Evolutionary conservation across 164 flowering plant species (phyloP), one percentile per base, ranked within the genome.

Genomic region (Stephania cephalantha): DNA sequence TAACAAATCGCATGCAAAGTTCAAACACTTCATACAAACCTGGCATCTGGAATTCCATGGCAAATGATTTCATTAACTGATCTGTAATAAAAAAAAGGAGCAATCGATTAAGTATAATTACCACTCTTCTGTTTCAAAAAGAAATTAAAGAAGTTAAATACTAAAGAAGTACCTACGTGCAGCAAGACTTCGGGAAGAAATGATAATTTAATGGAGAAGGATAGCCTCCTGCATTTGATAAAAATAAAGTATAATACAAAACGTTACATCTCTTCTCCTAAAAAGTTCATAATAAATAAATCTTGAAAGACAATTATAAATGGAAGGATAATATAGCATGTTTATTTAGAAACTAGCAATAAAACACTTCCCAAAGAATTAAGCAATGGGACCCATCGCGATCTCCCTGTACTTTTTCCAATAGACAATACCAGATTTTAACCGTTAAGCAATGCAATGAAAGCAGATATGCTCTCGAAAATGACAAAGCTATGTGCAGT

Each of bases 31-130:
- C 71, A 20, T 42, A 74, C 52, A 63, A 71, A 93, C 99, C 99
- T 92, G 72, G 95, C 91, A 89, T 95, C 99, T 58, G 99, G 99
- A 82, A 95, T 95, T 73, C 97, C 98, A 84, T 95, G 99, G 85
- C 99, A 95, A 74, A 95, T 95, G 46, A 93, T 93, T 85, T 95
- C 99, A 88, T 95, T 95, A 69, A 95, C 93, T 52, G 98, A 95
- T 84, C 99, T 95, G 90, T 63, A 58, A 71, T 52, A 46, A 50
- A 72, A 30, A 72, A 42, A 71, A 70, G 35, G 35, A 75, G 15
- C 73, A 69, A 67, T 79, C 35, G 35, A 52, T 67, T 66, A 35
- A 35, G 42, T 4, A 35, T 61, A 29, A 29, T 22, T 29, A 46
- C 31, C 25, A 30, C 17, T 10, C 15, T 22, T 46, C 9, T 53